Evolutionary conservation across 2,329 filamentous ascomycete species (phyloP), one percentile per base, ranked within the genome.

Genomic region (Diatrype stigma): DNA sequence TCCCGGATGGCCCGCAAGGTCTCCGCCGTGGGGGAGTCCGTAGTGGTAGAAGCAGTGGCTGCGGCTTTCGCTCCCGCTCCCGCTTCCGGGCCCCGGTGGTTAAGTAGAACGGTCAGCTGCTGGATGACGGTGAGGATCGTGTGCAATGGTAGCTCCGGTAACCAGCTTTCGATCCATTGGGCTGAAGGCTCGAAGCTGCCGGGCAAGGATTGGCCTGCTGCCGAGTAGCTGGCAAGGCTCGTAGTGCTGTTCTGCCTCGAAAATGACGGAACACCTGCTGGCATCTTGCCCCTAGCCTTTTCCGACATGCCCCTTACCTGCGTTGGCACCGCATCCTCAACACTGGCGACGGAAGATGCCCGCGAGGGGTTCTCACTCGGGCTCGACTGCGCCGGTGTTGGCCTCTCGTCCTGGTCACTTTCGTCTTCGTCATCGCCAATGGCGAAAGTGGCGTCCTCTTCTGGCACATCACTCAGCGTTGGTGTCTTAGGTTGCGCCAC

Each of bases 261-360:
- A 67, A 96, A 96, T 2, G 82, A 82, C n/a, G 82, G 80, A 46
- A 86, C 78, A 1, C 89, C 88, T 12, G 89, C 90, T 26, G 93
- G 94, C 84, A 96, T 90, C 70, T 99, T 99, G 7, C 94, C 94
- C 46, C 94, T 80, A 16, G 94, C 94, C 68, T 97, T 99, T 70
- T 97, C 94, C 19, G 93, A 96, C 89, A 97, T 96, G 49, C 91
- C 91, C 51, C 90, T 82, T 28, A 96, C 68, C 66, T 96, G 92
- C 19, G 85, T 78, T 14, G 90, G 91, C 10, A 96, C 82, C 3
- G 87, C 86, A 53, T 95, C 91, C 52, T 95, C 90, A 1, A 81
- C 72, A 37, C 76, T 75, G 0, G 82, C 82, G 19, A 87, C 75
- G 0, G 89, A 93, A 3, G 88, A 85, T 21, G 86, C 81, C 35